Base-by-base conservation (phyloP, 208 protist species). In the Leishmania amazonensis region DNA sequence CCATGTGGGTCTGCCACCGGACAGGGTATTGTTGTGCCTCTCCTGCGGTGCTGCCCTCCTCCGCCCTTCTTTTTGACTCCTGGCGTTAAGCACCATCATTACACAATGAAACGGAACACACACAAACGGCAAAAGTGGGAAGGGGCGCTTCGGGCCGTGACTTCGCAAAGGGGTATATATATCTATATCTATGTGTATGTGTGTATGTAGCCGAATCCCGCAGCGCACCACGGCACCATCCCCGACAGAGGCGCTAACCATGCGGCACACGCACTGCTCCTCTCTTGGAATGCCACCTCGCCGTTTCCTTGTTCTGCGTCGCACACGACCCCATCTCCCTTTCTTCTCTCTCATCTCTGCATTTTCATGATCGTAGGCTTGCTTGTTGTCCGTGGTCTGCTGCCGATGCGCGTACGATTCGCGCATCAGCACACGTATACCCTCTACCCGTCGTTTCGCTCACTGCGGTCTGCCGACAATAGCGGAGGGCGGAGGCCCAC, bases 231-330 rank as follows among this genome's bases (percentile, higher is more conserved):
- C 38, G 11, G 45, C 24, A 74, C 21, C 45, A 35, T 11, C 62
- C 31, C 62, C 4, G 31, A 6, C 31, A 54, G 45, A 3, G 28
- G 40, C 11, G 28, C 8, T 0, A 53, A 2, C 51, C 40, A 45
- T 42, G 57, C 51, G 62, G 42, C n/a, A 75, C 65, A 79, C 40
- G 68, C 72, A 40, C 62, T 68, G 7, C 49, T 51, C 21, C 79
- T 19, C 70, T 80, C 35, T 78, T 77, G 60, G 35, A 81, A 57
- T 42, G 24, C 75, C 28, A 11, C 31, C 68, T 70, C 40, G 62
- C 65, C 17, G 45, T 31, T 65, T 28, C 24, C 64, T 67, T 54
- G 74, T 28, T 77, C 53, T 76, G 51, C 73, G 28, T 53, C 53
- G 49, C 57, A 19, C 24, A 28, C 35, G 35, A 7, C 11, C 21